Conservation (phyloP, 1,284 basidiomycete species). For the Veloporphyrellus conicus region DNA sequence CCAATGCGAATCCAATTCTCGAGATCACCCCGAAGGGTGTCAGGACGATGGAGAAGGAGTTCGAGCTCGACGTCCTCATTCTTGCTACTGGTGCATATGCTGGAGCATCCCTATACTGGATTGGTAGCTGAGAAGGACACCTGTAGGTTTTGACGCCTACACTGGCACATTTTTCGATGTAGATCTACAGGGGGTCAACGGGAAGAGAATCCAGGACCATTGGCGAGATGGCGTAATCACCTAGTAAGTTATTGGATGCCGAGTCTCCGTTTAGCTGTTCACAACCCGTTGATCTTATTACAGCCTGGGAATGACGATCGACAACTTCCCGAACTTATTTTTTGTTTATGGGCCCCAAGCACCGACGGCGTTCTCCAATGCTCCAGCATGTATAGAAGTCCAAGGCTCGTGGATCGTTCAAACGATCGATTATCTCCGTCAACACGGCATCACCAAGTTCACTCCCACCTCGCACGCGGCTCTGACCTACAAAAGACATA, state of each 20-base stretch:
- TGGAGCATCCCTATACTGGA: neutral
- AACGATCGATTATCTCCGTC: conserved; percentile 14
- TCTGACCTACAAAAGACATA: conserved; percentile 7
- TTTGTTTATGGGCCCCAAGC: conserved; percentile 19
- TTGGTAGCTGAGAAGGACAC: neutral
- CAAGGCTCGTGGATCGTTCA: conserved; percentile 12
- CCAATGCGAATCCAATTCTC: conserved; percentile 6
- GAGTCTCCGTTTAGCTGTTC: neutral
- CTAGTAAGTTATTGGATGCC: conserved; percentile 9
- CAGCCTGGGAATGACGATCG: conserved; percentile 19
- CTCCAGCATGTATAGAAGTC: conserved; percentile 5
- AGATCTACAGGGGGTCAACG: conserved; percentile 8
- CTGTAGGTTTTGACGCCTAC: conserved; percentile 10
- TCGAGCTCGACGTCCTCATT: conserved; percentile 14
- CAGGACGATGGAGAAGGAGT: conserved; percentile 5
- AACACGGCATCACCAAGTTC: conserved; percentile 17
- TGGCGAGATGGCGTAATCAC: conserved; percentile 16
- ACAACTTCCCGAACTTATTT: conserved; percentile 23
- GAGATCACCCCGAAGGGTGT: conserved; percentile 11
- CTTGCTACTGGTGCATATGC: conserved; percentile 11
- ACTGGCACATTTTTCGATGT: conserved; percentile 10
- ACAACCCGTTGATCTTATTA: neutral
- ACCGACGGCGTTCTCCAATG: conserved; percentile 12
- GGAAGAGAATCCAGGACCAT: conserved; percentile 20
- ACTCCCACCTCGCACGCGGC: conserved; percentile 10